These are phyloP conservation scores for Berberis thunbergii DNA, from an alignment of 164 flowering plant species.

Conservation along the genomic window DNA sequence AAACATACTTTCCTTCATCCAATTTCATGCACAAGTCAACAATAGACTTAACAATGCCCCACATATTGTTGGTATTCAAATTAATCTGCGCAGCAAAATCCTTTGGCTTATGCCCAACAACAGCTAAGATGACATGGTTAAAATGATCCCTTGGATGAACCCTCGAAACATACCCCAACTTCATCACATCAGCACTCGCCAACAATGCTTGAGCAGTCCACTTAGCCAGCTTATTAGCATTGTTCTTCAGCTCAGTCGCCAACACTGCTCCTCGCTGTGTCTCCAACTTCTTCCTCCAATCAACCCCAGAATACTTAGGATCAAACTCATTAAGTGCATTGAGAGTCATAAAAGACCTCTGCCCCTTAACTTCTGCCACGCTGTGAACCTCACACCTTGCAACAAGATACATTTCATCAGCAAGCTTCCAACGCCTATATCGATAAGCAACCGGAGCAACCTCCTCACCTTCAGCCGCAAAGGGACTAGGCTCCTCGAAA, in stretches of 20 bases:
- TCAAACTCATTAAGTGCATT: conserved; percentile 97
- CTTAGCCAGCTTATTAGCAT: conserved; percentile 26
- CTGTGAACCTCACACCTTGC: conserved; percentile 92
- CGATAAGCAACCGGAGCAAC: conserved; percentile 82
- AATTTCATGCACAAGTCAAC: conserved; percentile 94
- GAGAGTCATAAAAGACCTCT: conserved; percentile 57
- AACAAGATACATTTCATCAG: conserved; percentile 67
- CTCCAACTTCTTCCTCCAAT: conserved; percentile 8
- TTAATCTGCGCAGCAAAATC: conserved; percentile 89
- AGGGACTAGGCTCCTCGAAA: conserved; percentile 87
- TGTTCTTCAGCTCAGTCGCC: conserved; percentile 96
- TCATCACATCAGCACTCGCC: conserved; percentile 91
- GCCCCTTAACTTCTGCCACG: conserved; percentile 60
- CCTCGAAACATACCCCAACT: conserved; percentile 86
- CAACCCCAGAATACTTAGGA: conserved; percentile 90
- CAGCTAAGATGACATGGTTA: conserved; percentile 79
- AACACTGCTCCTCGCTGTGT: conserved; percentile 44
- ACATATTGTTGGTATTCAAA: conserved; percentile 80
- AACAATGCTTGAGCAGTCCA: conserved; percentile 95
- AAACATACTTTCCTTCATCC: conserved; percentile 88
- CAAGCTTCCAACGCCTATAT: conserved; percentile 95
- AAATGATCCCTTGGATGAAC: conserved; percentile 88
- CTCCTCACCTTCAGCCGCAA: conserved; percentile 87
- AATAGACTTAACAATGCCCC: conserved; percentile 94
- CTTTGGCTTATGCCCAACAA: conserved; percentile 78